Conservation (phyloP, 306 rosid species). For the Cucumis hystrix region DNA sequence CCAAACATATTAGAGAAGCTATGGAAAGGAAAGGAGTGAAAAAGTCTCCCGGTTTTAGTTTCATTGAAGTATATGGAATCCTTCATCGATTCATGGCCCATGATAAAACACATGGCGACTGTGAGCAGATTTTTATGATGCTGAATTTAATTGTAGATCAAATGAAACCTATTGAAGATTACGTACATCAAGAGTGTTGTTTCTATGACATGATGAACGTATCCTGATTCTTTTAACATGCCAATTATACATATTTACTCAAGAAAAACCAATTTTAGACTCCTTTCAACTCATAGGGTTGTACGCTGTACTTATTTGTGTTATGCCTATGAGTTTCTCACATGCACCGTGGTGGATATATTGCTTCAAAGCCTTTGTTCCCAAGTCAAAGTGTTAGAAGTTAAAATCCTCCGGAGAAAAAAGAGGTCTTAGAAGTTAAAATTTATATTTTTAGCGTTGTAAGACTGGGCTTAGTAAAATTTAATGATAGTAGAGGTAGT, state of each 20-base stretch:
- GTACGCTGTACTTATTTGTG: neutral
- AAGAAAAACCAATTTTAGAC: neutral
- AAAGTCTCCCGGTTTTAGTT: constrained; percentile 59
- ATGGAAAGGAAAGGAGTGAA: constrained; percentile 72
- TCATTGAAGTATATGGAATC: constrained; percentile 46
- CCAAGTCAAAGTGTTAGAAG: neutral
- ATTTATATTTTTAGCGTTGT: no score
- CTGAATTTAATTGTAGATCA: constrained; percentile 37
- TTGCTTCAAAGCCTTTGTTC: neutral
- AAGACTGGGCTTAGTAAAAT: no score
- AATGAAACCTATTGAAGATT: constrained; percentile 32
- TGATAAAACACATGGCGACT: constrained; percentile 46
- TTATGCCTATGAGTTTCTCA: neutral
- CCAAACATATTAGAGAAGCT: constrained; percentile 49
- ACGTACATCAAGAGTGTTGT: constrained; percentile 21
- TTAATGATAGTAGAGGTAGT: no score
- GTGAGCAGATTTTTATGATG: constrained; percentile 41
- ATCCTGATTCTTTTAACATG: neutral
- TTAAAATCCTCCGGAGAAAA: no score
- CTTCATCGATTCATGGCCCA: constrained; percentile 63
- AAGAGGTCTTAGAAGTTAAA: no score
- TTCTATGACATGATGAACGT: neutral
- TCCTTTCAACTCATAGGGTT: neutral
- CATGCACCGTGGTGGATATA: neutral
- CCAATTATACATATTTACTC: neutral